Percentiles rank a stretch among this genome's conserved stretches.
These are phyloP conservation scores for Wallacemonas sp. DNA, from an alignment of 208 protist species.

Conservation along the genomic window DNA sequence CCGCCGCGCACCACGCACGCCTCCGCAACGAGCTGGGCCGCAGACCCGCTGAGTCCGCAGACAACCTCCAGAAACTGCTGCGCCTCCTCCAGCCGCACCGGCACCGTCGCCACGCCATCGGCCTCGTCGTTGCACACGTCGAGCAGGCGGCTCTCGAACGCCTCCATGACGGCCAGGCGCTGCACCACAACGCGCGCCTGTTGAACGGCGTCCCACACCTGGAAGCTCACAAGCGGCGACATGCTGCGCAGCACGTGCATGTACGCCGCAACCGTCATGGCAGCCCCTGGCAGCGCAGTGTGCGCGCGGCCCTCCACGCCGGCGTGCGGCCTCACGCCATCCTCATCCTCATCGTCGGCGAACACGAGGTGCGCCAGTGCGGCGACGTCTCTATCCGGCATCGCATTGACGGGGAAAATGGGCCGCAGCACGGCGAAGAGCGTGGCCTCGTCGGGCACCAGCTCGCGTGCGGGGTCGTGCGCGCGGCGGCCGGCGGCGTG, in stretches of 20 bases:
- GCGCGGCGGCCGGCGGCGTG: conserved; percentile 18
- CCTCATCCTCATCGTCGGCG: conserved; percentile 28
- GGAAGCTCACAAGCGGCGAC: conserved; percentile 30
- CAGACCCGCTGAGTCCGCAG: conserved; percentile 46
- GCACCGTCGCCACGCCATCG: conserved; percentile 21
- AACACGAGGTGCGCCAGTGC: conserved; percentile 55
- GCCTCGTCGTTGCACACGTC: conserved; percentile 23
- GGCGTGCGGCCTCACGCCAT: background rate
- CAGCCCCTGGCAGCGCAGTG: background rate
- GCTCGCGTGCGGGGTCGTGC: conserved; percentile 18
- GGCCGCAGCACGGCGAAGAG: conserved; percentile 33
- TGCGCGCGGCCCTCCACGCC: background rate
- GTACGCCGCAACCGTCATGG: background rate
- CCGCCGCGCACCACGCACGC: conserved; percentile 22
- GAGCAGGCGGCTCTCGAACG: conserved; percentile 42
- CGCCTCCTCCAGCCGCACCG: conserved; percentile 28
- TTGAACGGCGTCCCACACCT: conserved; percentile 19
- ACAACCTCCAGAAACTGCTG: conserved; percentile 29
- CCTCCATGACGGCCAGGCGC: conserved; percentile 29
- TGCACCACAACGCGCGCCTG: conserved; percentile 24
- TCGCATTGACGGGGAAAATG: conserved; percentile 40
- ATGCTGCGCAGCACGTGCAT: conserved; percentile 29
- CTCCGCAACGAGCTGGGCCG: conserved; percentile 45
- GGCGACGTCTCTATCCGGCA: conserved; percentile 53
- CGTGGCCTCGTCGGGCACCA: conserved; percentile 25